phyloP scores from a whole-genome alignment of 2,329 filamentous ascomycete species.

The Botrytis sinoallii region DNA sequence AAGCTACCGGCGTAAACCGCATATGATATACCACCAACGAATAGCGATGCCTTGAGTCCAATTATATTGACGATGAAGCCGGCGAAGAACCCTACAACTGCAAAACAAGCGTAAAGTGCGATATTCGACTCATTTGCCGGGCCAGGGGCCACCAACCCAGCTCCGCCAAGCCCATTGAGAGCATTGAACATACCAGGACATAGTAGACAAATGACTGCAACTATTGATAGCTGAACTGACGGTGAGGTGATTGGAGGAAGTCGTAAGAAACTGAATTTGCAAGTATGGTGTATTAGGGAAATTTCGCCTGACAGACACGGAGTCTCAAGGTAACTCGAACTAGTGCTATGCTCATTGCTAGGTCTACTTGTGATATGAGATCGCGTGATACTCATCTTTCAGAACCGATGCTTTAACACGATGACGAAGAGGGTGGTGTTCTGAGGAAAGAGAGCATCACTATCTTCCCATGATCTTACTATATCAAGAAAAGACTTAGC shows the following conservation, averaged over 20 bases:
- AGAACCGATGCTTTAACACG: conserved; percentile 1
- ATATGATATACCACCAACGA: conserved; percentile 71
- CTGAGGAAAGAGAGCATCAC: conserved; percentile 9
- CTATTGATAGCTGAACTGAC: conserved; percentile 41
- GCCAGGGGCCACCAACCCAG: conserved; percentile 51
- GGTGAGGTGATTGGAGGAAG: conserved; percentile 10
- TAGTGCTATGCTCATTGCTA: conserved; percentile 11
- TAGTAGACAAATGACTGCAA: conserved; percentile 64
- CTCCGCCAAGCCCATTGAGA: conserved; percentile 60
- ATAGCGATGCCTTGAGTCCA: conserved; percentile 63
- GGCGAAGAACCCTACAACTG: conserved; percentile 62
- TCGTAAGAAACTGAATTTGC: neutral
- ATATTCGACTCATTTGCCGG: conserved; percentile 47
- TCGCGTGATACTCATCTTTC: conserved; percentile 16
- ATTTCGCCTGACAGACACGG: neutral
- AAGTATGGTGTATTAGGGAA: neutral
- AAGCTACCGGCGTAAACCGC: conserved; percentile 68
- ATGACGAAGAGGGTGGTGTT: conserved; percentile 7
- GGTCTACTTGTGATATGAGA: conserved; percentile 12
- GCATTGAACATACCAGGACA: conserved; percentile 71
- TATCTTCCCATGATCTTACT: conserved; percentile 15
- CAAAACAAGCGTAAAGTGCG: conserved; percentile 47
- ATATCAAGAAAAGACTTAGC: conserved; percentile 10
- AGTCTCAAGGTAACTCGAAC: conserved; percentile 6
- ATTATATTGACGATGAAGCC: conserved; percentile 72